Evolutionary conservation across 2,329 filamentous ascomycete genomes (phyloP), one percentile per base, ranked within the genome.

Genomic region (Aurifilum marmelostoma): DNA sequence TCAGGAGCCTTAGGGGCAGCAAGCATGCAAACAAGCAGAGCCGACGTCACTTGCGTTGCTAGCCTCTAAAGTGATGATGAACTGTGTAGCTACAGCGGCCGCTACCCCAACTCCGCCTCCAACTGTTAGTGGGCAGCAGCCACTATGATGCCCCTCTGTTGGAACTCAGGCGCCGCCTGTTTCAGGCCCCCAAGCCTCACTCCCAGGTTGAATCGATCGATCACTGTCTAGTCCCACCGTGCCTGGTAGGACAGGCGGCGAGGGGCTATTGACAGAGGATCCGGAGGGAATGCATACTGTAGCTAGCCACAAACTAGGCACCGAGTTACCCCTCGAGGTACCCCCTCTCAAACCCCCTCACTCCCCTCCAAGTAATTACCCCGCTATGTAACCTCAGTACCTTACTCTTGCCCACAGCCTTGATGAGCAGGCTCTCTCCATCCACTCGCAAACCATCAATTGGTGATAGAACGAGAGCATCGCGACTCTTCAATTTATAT

Each of bases 261-360:
- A 58, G 54, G 5, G 50, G 50, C 29, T n/a, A n/a, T 59, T 59
- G 34, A 21, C 54, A 59, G 41, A 43, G 54, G 52, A n/a, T 29
- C 18, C 12, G 27, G 16, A 21, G 16, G 16, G 29, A 34, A n/a
- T n/a, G 54, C 29, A 59, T n/a, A n/a, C n/a, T 18, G 54, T 56
- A 56, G 8, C 16, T 43, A 2, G n/a, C 29, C 34, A n/a, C 27
- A 56, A n/a, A 16, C 16, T 16, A n/a, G 16, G 34, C 29, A n/a
- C 54, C 29, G 5, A 58, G 54, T 14, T 32, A 16, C 24, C 41
- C 54, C 27, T 29, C 52, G 16, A n/a, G n/a, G n/a, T n/a, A 56
- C 12, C 39, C 39, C 39, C 41, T 43, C 41, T n/a, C n/a, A n/a
- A n/a, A 7, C 41, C 41, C 3, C 41, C 41, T 16, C 41, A n/a